phyloP scores from a whole-genome alignment of 2,329 filamentous ascomycete species.

The Penicillium sp. region DNA sequence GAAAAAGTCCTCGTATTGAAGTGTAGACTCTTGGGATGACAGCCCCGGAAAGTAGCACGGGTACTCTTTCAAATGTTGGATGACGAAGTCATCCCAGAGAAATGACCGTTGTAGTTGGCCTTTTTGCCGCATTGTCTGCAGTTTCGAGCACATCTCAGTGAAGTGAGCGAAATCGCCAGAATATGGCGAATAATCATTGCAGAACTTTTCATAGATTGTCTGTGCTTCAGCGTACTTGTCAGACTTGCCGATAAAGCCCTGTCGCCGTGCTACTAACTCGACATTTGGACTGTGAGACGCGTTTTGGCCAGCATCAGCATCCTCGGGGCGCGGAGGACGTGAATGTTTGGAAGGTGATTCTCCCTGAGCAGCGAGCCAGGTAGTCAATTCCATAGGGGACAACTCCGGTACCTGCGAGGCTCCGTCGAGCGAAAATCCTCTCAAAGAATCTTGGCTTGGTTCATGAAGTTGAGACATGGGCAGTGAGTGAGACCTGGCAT shows the following conservation, averaged over 20 bases:
- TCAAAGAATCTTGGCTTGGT: conserved; percentile 5
- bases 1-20: conserved; percentile 44
- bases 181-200: conserved; percentile 41
- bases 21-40: conserved; percentile 21
- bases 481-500: conserved; percentile 20
- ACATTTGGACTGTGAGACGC: conserved; percentile 3
- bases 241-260: conserved; percentile 22
- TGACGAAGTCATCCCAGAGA: conserved; percentile 49
- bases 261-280: conserved; percentile 21
- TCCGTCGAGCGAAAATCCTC: neutral
- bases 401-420: neutral
- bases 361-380: conserved; percentile 16
- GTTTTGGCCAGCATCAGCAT: neutral
- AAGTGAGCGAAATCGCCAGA: conserved; percentile 41
- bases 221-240: conserved; percentile 24
- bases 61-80: conserved; percentile 40
- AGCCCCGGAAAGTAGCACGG: conserved; percentile 33
- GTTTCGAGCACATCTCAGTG: conserved; percentile 35
- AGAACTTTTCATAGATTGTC: conserved; percentile 38
- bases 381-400: conserved; percentile 4
- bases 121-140: conserved; percentile 32
- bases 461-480: conserved; percentile 5
- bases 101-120: conserved; percentile 36
- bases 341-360: conserved; percentile 17
- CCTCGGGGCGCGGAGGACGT: neutral